phyloP scores from a whole-genome alignment of 2,329 filamentous ascomycete genomes.

The Hysterium pulicare region DNA sequence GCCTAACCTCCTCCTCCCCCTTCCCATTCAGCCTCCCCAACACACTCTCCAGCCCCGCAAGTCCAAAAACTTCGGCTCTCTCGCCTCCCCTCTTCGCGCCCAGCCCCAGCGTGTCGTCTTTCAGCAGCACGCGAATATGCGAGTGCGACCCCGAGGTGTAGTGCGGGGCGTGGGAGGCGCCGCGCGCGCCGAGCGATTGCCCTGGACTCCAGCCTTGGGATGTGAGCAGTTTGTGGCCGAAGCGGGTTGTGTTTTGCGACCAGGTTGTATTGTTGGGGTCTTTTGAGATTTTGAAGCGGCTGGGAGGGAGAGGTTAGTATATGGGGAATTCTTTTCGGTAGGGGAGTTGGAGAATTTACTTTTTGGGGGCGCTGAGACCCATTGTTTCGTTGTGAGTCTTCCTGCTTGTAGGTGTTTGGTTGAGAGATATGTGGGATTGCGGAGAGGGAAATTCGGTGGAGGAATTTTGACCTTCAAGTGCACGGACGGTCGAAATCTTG shows the following conservation, averaged over 20 bases:
- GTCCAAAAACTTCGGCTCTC: conserved; percentile 69
- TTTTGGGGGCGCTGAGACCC: conserved; percentile 67
- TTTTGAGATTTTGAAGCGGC: conserved; percentile 70
- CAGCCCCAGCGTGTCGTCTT: conserved; percentile 87
- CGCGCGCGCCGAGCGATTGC: conserved; percentile 71
- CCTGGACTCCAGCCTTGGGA: conserved; percentile 90
- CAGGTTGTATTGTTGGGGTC: conserved; percentile 97
- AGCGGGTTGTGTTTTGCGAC: conserved; percentile 76
- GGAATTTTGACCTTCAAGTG: conserved; percentile 28
- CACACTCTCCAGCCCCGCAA: conserved; percentile 82
- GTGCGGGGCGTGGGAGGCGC: conserved; percentile 70
- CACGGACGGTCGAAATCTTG: conserved; percentile 28
- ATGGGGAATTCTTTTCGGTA: conserved; percentile 15
- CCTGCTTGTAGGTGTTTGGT: background rate
- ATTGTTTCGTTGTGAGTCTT: conserved; percentile 41
- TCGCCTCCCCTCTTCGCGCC: conserved; percentile 75
- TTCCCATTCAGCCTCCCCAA: conserved; percentile 88
- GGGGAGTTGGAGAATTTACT: conserved; percentile 47
- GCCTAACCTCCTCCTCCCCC: conserved; percentile 67
- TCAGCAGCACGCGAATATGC: conserved; percentile 79
- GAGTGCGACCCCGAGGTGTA: conserved; percentile 79
- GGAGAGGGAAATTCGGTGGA: conserved; percentile 25
- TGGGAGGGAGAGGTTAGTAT: conserved; percentile 27
- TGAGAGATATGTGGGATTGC: background rate
- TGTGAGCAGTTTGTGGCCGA: conserved; percentile 85